These are phyloP conservation scores for Cicer judaicum DNA, from an alignment of 306 rosid species.

Conservation along the genomic window DNA sequence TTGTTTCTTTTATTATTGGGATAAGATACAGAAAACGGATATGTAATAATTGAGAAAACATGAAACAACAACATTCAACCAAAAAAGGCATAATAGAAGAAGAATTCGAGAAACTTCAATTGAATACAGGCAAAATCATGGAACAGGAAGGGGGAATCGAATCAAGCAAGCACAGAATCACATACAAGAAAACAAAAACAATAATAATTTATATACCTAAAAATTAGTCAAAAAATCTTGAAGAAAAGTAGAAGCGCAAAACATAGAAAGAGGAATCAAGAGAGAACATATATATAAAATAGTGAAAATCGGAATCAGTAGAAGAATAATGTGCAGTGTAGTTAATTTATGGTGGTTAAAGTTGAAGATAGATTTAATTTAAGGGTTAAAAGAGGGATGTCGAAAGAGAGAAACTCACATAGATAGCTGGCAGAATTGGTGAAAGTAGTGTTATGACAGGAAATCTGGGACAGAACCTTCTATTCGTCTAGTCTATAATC, in stretches of 20 bases:
- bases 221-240: not conserved
- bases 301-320: constrained; percentile 30
- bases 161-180: constrained; percentile 30
- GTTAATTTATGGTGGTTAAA: not conserved
- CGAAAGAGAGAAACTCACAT: constrained; percentile 4
- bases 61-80: constrained; percentile 17
- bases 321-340: not conserved
- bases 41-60: not conserved
- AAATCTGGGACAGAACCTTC: constrained; percentile 43
- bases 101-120: constrained; percentile 22
- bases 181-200: not conserved
- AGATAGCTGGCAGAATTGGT: constrained; percentile 31
- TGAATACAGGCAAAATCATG: constrained; percentile 12
- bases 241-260: not conserved
- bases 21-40: constrained; percentile 22
- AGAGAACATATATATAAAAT: not conserved
- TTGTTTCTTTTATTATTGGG: not conserved
- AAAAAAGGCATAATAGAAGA: not conserved
- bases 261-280: not conserved
- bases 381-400: not conserved
- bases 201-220: not conserved
- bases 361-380: not conserved
- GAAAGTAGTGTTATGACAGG: constrained; percentile 22
- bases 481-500: not conserved
- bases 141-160: constrained; percentile 26